Evolutionary conservation across 1,284 basidiomycete genomes (phyloP), one percentile per base, ranked within the genome.

Genomic region (Porogramme epimiltina): DNA sequence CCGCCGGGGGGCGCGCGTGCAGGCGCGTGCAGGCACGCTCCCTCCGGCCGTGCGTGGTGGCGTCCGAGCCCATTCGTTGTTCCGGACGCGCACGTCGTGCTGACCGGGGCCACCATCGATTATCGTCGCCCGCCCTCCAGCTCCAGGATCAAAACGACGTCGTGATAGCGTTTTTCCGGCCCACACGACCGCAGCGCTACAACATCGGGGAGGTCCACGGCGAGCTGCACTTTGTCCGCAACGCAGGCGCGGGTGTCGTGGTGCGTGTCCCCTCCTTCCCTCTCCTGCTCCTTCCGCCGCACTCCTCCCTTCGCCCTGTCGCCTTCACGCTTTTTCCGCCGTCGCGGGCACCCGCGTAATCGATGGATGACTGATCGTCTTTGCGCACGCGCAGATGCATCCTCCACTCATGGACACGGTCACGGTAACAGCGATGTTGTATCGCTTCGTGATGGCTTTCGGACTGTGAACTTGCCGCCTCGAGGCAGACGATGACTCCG

Each of bases 381-480:
- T 16, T 18, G 38, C 53, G n/a, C 38, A 52, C 53, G 58, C 56
- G 47, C 66, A 91, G 89, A 88, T 83, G 75, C 89, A 91, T 65
- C 89, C 89, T 49, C 89, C 90, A 55, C 83, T 91, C 70, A 92
- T 92, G 89, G 89, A 92, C 75, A 83, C 82, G 44, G 88, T 92
- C 55, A 85, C 85, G 33, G 82, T 92, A 57, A 89, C 89, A 33
- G 82, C 83, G 47, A 90, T 92, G 87, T 75, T 92, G 37, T 91
- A 89, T 72, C 82, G 90, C 49, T 89, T 89, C 68, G 87, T 85
- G 63, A 74, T 77, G 48, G 74, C 81, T 44, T 89, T 81, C 74
- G 84, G 84, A 64, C 74, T 88, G 45, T 88, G 74, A 80, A 47
- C 55, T 39, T 38, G 26, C 39, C 42, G 47, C 45, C 48, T 55